Percentiles rank a stretch among this genome's conserved stretches.
Evolutionary conservation across 1,139 yeast genomes (phyloP).

Genomic region (Pichia sp.): DNA sequence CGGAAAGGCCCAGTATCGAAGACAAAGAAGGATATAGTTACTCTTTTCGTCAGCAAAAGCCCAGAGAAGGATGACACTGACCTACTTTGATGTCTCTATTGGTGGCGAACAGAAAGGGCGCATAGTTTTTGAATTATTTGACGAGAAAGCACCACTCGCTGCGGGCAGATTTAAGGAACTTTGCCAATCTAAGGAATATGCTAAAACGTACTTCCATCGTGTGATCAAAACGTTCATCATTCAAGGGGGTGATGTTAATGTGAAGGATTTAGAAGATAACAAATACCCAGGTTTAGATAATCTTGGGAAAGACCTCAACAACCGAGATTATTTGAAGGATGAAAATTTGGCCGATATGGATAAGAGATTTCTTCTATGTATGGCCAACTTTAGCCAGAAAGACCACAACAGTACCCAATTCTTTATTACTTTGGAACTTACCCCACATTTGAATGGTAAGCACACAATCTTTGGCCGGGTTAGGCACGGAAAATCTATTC

Average conservation of each 20-base stretch:
- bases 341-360: conserved; percentile 47
- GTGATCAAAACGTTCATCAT: conserved; percentile 70
- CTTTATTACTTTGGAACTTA: conserved; percentile 65
- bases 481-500: conserved; percentile 60
- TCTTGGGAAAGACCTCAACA: conserved; percentile 42
- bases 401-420: conserved; percentile 69
- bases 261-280: conserved; percentile 25
- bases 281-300: conserved; percentile 28
- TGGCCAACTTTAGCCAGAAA: conserved; percentile 61
- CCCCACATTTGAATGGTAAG: conserved; percentile 67
- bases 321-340: conserved; percentile 40
- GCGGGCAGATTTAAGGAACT: conserved; percentile 44
- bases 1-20: too few relatives aligned
- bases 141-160: conserved; percentile 52
- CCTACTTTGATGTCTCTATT: conserved; percentile 51
- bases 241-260: conserved; percentile 66
- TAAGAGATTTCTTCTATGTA: conserved; percentile 48
- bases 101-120: conserved; percentile 47
- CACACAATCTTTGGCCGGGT: conserved; percentile 73
- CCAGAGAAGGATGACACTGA: conserved; percentile 10
- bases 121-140: conserved; percentile 52
- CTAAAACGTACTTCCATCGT: conserved; percentile 52
- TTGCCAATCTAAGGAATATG: conserved; percentile 36
- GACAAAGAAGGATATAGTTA: too few relatives aligned
- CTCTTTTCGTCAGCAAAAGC: too few relatives aligned